A percentile compares a stretch with the other conserved stretches of the same genome.
These are phyloP conservation scores for Creolimax fragrantissima DNA, from an alignment of 78 protist species.

Conservation along the genomic window DNA sequence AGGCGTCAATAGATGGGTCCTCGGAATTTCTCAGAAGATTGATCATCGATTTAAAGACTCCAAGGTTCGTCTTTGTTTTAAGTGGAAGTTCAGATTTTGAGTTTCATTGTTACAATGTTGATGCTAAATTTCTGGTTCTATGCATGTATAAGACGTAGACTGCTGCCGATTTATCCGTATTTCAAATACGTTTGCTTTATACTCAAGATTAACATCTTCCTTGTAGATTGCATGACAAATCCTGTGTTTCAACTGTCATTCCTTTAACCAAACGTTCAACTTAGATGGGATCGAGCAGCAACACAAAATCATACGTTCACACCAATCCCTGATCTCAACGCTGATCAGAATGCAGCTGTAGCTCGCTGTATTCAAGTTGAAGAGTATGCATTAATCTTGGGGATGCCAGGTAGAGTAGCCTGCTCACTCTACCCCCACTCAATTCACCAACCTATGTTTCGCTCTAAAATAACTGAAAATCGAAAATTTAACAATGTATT, in stretches of 20 bases:
- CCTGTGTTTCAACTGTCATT: too few species aligned
- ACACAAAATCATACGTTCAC: neutral
- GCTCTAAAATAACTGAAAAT: too few species aligned
- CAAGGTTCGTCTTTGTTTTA: neutral
- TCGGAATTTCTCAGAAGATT: neutral
- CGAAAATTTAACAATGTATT: too few species aligned
- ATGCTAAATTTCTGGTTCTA: neutral
- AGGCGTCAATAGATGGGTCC: too few species aligned
- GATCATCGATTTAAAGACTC: neutral
- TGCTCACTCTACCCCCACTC: too few species aligned
- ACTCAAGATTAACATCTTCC: too few species aligned
- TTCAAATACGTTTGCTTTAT: too few species aligned
- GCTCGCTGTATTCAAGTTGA: neutral
- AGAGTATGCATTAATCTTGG: constrained; percentile 62
- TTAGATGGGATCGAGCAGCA: too few species aligned
- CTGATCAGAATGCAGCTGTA: neutral
- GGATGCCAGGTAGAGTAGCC: constrained; percentile 75
- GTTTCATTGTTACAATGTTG: neutral
- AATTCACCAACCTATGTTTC: too few species aligned
- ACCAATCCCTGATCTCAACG: neutral
- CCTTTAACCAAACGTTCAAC: too few species aligned
- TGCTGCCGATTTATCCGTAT: neutral
- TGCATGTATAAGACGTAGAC: neutral
- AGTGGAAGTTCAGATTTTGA: neutral
- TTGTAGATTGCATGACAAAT: too few species aligned